phyloP scores from a whole-genome alignment of 2,329 filamentous ascomycete species.

The Beauveria rudraprayagi region DNA sequence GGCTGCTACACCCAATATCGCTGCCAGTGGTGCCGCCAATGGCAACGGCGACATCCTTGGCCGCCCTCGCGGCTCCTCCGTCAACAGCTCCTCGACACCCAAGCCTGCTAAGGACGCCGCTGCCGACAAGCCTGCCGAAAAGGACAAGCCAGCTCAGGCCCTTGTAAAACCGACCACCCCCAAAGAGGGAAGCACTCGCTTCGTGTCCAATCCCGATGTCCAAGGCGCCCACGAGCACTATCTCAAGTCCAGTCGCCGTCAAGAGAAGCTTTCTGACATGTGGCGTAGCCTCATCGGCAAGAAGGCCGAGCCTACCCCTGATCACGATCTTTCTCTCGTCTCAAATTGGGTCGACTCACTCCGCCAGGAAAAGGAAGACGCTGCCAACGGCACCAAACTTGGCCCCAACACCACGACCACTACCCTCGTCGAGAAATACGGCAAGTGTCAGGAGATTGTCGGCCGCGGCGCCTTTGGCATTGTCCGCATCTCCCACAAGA shows the following conservation, averaged over 20 bases:
- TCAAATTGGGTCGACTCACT: constrained; percentile 94
- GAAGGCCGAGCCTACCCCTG: constrained; percentile 64
- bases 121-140: constrained; percentile 20
- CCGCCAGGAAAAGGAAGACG: constrained; percentile 80
- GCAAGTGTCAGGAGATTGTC: constrained; percentile 95
- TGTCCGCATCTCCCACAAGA: constrained; percentile 95
- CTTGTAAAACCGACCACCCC: constrained; percentile 21
- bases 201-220: constrained; percentile 39
- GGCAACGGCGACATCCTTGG: constrained; percentile 21
- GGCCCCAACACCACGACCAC: constrained; percentile 60
- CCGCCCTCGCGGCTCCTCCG: constrained; percentile 28
- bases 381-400: constrained; percentile 72
- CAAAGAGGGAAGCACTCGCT: constrained; percentile 40
- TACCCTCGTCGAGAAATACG: constrained; percentile 90
- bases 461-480: constrained; percentile 95
- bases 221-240: constrained; percentile 77
- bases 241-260: constrained; percentile 79
- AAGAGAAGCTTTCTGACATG: constrained; percentile 92
- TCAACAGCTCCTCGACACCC: constrained; percentile 29
- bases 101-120: constrained; percentile 34
- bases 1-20: constrained; percentile 24
- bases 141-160: constrained; percentile 19
- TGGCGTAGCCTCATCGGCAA: constrained; percentile 79
- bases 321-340: constrained; percentile 84
- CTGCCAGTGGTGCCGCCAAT: constrained; percentile 1